These are phyloP conservation scores for Xylaria polymorpha DNA, from an alignment of 2,329 filamentous ascomycete genomes.

Conservation along the genomic window DNA sequence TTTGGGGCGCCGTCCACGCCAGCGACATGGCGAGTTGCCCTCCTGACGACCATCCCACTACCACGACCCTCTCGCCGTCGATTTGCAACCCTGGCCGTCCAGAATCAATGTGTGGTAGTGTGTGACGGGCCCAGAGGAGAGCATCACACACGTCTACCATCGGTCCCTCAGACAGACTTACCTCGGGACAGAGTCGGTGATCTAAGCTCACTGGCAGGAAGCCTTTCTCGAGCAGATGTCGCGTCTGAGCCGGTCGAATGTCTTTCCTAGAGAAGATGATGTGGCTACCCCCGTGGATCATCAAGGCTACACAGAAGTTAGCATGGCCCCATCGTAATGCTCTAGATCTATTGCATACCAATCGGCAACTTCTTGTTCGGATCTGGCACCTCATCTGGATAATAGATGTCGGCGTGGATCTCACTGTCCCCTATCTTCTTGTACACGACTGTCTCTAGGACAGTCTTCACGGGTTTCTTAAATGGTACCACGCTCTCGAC, in stretches of 20 bases:
- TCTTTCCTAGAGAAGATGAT: slow-evolving; percentile 54
- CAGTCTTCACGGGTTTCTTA: slow-evolving; percentile 7
- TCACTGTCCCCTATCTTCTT: slow-evolving; percentile 23
- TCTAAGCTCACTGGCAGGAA: slow-evolving; percentile 62
- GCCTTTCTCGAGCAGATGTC: slow-evolving; percentile 53
- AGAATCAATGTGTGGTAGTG: slow-evolving; percentile 45
- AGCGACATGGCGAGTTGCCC: slow-evolving; percentile 31
- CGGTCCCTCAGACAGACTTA: slow-evolving; percentile 58
- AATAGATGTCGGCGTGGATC: slow-evolving; percentile 34
- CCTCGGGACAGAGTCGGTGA: slow-evolving; percentile 63
- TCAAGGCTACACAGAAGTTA: slow-evolving; percentile 50
- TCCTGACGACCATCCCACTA: slow-evolving; percentile 34
- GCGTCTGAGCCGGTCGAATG: slow-evolving; percentile 53
- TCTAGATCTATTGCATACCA: slow-evolving; percentile 10
- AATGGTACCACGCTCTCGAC: neutral
- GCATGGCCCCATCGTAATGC: neutral
- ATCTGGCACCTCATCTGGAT: neutral
- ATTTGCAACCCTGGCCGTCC: slow-evolving; percentile 39
- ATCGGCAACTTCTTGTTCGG: slow-evolving; percentile 14
- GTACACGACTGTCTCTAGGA: slow-evolving; percentile 30
- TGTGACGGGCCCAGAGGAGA: slow-evolving; percentile 53
- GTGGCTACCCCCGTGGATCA: slow-evolving; percentile 60
- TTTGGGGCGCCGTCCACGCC: slow-evolving; percentile 26
- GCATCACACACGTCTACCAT: slow-evolving; percentile 60
- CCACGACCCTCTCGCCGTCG: slow-evolving; percentile 39